Evolutionary conservation across 495 filamentous ascomycete genomes (phyloP).

Genomic region (Saxophila tyrrhenica): DNA sequence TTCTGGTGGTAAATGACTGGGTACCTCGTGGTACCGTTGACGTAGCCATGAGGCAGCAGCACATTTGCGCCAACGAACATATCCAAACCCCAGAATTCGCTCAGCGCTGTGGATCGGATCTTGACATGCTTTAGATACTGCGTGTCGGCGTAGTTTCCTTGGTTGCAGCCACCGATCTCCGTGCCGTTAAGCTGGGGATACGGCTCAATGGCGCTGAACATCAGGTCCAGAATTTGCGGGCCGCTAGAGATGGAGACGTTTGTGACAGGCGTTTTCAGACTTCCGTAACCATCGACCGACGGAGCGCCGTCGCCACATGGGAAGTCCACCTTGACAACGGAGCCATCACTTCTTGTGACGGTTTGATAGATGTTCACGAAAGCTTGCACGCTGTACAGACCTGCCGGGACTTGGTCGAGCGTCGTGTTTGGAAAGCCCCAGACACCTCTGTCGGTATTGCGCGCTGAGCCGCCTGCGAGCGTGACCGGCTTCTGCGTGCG

Average conservation of each 20-base stretch:
- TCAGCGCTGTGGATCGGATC: constrained; percentile 16
- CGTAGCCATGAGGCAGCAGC: too few relatives aligned
- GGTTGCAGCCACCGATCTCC: constrained; percentile 19
- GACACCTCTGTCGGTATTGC: constrained; percentile 3
- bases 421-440: constrained; percentile 13
- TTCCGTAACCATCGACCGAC: constrained; percentile 10
- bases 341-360: too few relatives aligned
- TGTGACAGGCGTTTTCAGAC: constrained; percentile 1
- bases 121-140: constrained; percentile 18
- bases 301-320: constrained; percentile 19
- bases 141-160: constrained; percentile 21
- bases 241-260: constrained; percentile 12
- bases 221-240: constrained; percentile 9
- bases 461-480: constrained; percentile 8
- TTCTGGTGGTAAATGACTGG: too few relatives aligned
- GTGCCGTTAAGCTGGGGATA: constrained; percentile 9
- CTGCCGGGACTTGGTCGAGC: constrained; percentile 7
- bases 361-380: too few relatives aligned
- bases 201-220: constrained; percentile 9
- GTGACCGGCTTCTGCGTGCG: background rate
- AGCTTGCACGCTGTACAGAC: too few relatives aligned
- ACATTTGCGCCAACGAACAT: too few relatives aligned
- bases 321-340: constrained; percentile 15
- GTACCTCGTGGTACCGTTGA: too few relatives aligned
- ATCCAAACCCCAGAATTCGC: constrained; percentile 15